phyloP scores from a whole-genome alignment of 208 protist species.

The Porcisia hertigi region DNA sequence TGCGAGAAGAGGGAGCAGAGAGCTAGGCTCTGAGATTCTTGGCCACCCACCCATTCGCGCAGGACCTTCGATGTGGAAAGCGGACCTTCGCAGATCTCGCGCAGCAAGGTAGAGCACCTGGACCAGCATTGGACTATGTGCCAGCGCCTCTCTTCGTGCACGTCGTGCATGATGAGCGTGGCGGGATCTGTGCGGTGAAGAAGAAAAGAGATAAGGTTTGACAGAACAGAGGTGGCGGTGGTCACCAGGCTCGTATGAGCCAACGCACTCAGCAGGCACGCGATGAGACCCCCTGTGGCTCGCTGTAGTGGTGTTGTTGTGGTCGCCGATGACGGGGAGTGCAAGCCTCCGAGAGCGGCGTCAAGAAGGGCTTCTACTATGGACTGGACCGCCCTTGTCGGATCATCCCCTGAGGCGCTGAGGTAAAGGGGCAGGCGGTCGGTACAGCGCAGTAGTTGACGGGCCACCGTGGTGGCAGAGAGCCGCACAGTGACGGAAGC shows the following conservation, averaged over 20 bases:
- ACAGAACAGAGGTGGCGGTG: constrained; percentile 9
- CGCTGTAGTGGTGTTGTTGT: constrained; percentile 14
- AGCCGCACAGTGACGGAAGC: constrained; percentile 16
- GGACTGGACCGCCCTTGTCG: constrained; percentile 1
- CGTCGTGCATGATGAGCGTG: neutral
- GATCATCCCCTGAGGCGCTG: neutral
- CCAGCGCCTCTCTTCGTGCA: neutral
- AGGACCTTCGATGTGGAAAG: constrained; percentile 10
- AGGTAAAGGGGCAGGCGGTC: constrained; percentile 18
- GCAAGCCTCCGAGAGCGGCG: neutral
- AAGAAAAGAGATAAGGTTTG: constrained; percentile 11
- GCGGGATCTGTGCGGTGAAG: constrained; percentile 4
- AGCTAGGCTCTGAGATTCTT: constrained; percentile 1
- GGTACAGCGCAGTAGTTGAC: constrained; percentile 15
- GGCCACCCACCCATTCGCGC: constrained; percentile 23
- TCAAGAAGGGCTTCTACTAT: constrained; percentile 3
- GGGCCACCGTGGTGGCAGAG: constrained; percentile 22
- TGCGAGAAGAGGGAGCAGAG: constrained; percentile 17
- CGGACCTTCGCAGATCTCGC: constrained; percentile 15
- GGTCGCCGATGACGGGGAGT: neutral
- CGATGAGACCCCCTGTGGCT: constrained; percentile 17
- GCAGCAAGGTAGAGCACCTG: constrained; percentile 14
- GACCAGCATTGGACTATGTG: neutral
- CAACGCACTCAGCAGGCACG: constrained; percentile 5
- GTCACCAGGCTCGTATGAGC: constrained; percentile 1